Evolutionary conservation across 306 rosid genomes (phyloP), one percentile per base, ranked within the genome.

Genomic region (Potentilla sterilis): DNA sequence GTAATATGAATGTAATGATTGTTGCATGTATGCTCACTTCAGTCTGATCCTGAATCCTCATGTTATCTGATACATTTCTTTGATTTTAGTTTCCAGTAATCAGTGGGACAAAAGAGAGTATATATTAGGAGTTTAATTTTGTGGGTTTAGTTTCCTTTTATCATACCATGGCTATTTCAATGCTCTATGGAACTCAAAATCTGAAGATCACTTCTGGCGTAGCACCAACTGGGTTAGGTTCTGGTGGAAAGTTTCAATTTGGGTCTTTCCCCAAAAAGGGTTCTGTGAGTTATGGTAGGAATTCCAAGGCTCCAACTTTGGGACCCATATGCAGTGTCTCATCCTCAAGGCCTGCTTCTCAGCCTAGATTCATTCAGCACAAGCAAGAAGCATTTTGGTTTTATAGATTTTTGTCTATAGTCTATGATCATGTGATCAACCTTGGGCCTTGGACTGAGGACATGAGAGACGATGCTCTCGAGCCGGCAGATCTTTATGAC

Each of bases 401-500:
- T 83, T 94, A 90, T 62, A 87, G 96, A 84, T 94, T 94, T 41
- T 91, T 94, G 7, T 89, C 97, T 22, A 87, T 94, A 80, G 96
- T 91, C 75, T 94, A 91, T 66, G 97, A 94, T 82, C 96, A 91
- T 75, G 68, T 91, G 42, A 87, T 94, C 52, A 94, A 94, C 83
- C 98, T 97, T 35, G 97, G 96, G 19, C 97, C 90, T 70, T 94
- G 98, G 97, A 91, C 96, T 40, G 98, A 90, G 85, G 98, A 94
- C 41, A 91, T 94, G 97, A 86, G 98, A 78, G 96, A 94, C 61
- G 98, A 91, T 0, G 98, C 97, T 18, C 97, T 94, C 37, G 91
- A 91, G 81, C 98, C 97, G 0, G 97, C 98, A 46, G 94, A 91
- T 69, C 96, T 94, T 19, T 78, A 35, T 80, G 75, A 90, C 58